phyloP scores from a whole-genome alignment of 805 yeast genomes.

The Candida dendrica region DNA sequence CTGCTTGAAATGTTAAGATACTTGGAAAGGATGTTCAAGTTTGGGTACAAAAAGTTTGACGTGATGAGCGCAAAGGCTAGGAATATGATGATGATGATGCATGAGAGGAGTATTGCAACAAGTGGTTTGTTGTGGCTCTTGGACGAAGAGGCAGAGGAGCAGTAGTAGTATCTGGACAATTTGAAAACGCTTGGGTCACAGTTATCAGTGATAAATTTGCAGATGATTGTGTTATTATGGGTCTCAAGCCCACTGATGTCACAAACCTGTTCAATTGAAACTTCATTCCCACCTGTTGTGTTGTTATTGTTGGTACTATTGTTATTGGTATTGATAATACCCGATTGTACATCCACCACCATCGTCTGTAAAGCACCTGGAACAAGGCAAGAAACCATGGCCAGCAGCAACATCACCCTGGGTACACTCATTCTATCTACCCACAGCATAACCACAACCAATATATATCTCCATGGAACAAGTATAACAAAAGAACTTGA shows the following conservation, averaged over 20 bases:
- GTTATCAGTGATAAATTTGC: conserved; percentile 2
- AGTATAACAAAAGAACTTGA: no score
- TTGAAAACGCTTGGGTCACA: conserved; percentile 3
- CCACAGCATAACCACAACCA: no score
- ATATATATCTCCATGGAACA: no score
- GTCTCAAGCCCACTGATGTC: background rate
- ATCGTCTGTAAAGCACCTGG: no score
- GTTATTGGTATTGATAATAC: background rate
- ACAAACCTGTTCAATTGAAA: background rate
- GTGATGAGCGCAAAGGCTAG: conserved; percentile 70
- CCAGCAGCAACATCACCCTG: no score
- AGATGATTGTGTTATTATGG: background rate
- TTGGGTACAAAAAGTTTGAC: conserved; percentile 76
- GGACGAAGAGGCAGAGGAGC: no score
- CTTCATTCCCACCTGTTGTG: no score
- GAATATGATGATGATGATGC: conserved; percentile 35
- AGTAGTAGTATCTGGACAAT: conserved; percentile 4
- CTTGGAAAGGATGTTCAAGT: conserved; percentile 57
- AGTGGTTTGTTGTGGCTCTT: no score
- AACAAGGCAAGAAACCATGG: no score
- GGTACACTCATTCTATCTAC: no score
- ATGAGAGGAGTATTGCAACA: background rate
- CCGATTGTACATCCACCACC: background rate
- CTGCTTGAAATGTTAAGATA: conserved; percentile 62
- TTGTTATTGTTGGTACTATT: background rate